These are phyloP conservation scores for Curvularia lunata DNA, from an alignment of 2,329 filamentous ascomycete species.

Conservation along the genomic window DNA sequence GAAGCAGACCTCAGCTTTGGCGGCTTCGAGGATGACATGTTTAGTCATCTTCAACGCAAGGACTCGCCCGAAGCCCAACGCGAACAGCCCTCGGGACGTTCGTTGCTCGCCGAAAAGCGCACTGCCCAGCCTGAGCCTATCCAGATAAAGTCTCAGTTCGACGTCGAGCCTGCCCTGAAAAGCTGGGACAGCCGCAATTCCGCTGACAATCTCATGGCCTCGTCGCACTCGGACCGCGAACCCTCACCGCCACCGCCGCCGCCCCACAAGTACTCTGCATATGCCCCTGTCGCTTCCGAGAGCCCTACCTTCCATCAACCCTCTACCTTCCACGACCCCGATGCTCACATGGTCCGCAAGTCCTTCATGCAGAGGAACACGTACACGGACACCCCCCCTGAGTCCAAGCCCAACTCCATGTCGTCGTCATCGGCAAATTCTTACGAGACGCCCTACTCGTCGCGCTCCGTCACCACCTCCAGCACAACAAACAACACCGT, in stretches of 20 bases:
- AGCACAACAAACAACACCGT: constrained; percentile 38
- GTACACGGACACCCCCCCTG: constrained; percentile 30
- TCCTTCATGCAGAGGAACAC: constrained; percentile 35
- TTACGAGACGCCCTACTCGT: constrained; percentile 43
- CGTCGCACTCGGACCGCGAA: constrained; percentile 45
- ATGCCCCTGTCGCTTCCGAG: constrained; percentile 43
- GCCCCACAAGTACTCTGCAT: constrained; percentile 45
- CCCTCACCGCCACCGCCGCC: constrained; percentile 44
- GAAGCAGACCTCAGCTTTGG: constrained; percentile 49
- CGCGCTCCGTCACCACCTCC: constrained; percentile 35
- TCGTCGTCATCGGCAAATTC: constrained; percentile 42
- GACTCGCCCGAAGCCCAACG: constrained; percentile 36
- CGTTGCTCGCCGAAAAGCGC: constrained; percentile 45
- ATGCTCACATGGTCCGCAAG: constrained; percentile 37
- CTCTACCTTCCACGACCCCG: constrained; percentile 36
- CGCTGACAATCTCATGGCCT: constrained; percentile 57
- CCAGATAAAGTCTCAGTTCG: constrained; percentile 52
- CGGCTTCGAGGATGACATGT: constrained; percentile 59
- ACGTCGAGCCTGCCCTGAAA: constrained; percentile 57
- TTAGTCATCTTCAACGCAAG: constrained; percentile 46
- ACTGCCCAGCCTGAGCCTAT: constrained; percentile 52
- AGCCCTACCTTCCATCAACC: constrained; percentile 39
- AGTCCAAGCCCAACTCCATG: constrained; percentile 32
- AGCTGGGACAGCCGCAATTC: constrained; percentile 61
- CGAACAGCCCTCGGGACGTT: constrained; percentile 38